Evolutionary conservation across 257 asterid genomes (phyloP), one percentile per base, ranked within the genome.

Genomic region (Handroanthus guayacan): DNA sequence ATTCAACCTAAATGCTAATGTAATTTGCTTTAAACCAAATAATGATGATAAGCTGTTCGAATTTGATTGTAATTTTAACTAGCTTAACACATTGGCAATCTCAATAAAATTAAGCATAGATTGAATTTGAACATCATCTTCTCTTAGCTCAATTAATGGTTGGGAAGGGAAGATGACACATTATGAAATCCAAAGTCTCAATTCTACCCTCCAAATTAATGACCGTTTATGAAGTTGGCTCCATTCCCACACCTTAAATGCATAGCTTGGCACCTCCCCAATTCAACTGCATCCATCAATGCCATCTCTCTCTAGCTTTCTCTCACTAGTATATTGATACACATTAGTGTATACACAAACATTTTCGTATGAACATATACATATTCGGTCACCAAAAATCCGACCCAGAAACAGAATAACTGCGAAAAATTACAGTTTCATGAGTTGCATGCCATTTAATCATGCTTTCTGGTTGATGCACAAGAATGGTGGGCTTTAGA

Each of bases 181-280:
- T 34, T 51, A 71, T 58, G 45, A 62, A 62, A 37, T 1, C 10
- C 14, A 17, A 54, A 25, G 5, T 74, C 51, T 48, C 39, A 47
- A 16, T 17, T 68, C 34, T 12, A 66, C 51, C 82, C 75, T 51
- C 70, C 34, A 75, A 82, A 68, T 87, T 75, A 90, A 86, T 87
- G 89, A 69, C 90, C 91, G 89, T 72, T 83, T 62, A 79, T 78
- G 91, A 67, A 69, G 96, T 85, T 90, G 93, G 93, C 79, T 78
- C 83, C 82, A 67, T 80, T 50, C 66, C 76, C 1, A 58, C 63
- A 58, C 76, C 90, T 78, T 86, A 77, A 88, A 84, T 90, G 92
- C 86, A 68, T 60, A 68, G 75, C 64, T 77, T 67, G 93, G 89
- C 94, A 86, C 88, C 80, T 68, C 71, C 76, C 83, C 80, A 67